Evolutionary conservation across 2,329 filamentous ascomycete genomes (phyloP), one percentile per base, ranked within the genome.

Genomic region (Cercospora zeae-maydis): DNA sequence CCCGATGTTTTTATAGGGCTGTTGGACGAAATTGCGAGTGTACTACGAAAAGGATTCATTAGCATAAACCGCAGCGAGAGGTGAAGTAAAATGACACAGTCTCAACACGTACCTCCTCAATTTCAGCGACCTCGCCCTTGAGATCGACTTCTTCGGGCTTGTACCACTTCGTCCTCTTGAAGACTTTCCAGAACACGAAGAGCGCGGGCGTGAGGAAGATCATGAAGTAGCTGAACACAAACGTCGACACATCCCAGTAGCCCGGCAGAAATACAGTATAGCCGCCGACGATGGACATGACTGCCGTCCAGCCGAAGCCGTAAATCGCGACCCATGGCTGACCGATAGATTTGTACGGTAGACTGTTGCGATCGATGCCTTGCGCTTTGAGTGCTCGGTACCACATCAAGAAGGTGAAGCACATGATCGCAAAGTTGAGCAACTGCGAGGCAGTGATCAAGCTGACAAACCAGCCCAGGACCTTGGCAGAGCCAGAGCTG

Each of bases 261-360:
- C 80, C 81, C 0, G 88, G 86, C 51, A 92, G 72, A 69, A 93
- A 93, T 1, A 93, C 89, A 0, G 87, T 83, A 66, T 92, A 93
- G 0, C 90, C 90, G 8, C 88, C 86, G 1, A 92, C 86, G 68
- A 93, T 86, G 0, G 87, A 84, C 87, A 93, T 92, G 66, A 89
- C 75, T 84, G 83, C 0, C 84, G 88, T n/a, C 82, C 84, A 69
- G 14, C 19, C 49, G 34, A 91, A 76, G 0, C 85, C 87, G 54
- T 87, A 86, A 69, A 84, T 92, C 0, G 90, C 89, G 0, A 84
- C 81, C 66, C 87, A 92, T 3, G 90, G 90, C 77, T 91, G 89
- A 21, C 84, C 81, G 66, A 80, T 81, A 1, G 86, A 85, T 66
- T 82, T 86, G 77, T 91, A 92, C 0, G 89, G 88, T 19, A 93